These are phyloP conservation scores for Aspergillus nomiae DNA, from an alignment of 2,329 filamentous ascomycete species.

Conservation along the genomic window DNA sequence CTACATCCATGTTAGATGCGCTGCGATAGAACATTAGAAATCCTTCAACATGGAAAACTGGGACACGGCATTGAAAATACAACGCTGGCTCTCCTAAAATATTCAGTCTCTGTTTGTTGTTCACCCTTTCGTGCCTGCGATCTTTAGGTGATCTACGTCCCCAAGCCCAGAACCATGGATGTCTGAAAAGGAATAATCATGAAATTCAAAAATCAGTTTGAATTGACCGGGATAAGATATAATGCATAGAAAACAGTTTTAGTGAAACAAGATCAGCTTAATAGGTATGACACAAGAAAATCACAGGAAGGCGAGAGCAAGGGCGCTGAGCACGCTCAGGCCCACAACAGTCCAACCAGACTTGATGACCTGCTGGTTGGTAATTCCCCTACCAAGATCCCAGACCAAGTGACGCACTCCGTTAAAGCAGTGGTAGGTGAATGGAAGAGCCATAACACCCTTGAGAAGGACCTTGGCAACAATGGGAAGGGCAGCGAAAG, in stretches of 20 bases:
- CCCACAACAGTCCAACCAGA: constrained; percentile 67
- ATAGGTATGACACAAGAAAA: constrained; percentile 33
- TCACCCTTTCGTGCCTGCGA: constrained; percentile 1
- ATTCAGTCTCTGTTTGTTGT: background rate
- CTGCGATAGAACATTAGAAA: background rate
- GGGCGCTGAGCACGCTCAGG: constrained; percentile 53
- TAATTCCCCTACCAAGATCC: constrained; percentile 65
- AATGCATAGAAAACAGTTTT: constrained; percentile 28
- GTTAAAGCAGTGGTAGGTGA: constrained; percentile 69
- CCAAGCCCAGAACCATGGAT: background rate
- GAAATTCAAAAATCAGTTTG: constrained; percentile 25
- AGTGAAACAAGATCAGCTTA: constrained; percentile 31
- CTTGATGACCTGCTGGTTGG: constrained; percentile 65
- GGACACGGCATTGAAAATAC: background rate
- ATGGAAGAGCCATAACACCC: constrained; percentile 61
- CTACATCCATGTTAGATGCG: background rate
- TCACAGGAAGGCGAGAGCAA: constrained; percentile 51
- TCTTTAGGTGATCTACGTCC: constrained; percentile 10
- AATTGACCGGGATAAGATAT: constrained; percentile 26
- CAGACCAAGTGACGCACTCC: constrained; percentile 72
- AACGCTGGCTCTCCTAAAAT: no score
- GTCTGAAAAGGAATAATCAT: constrained; percentile 12
- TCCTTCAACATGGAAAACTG: background rate
- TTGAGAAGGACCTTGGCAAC: constrained; percentile 63
- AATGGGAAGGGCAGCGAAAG: constrained; percentile 64